Conservation (phyloP, 2,329 filamentous ascomycete genomes). For the Gnomoniopsis smithogilvyi region DNA sequence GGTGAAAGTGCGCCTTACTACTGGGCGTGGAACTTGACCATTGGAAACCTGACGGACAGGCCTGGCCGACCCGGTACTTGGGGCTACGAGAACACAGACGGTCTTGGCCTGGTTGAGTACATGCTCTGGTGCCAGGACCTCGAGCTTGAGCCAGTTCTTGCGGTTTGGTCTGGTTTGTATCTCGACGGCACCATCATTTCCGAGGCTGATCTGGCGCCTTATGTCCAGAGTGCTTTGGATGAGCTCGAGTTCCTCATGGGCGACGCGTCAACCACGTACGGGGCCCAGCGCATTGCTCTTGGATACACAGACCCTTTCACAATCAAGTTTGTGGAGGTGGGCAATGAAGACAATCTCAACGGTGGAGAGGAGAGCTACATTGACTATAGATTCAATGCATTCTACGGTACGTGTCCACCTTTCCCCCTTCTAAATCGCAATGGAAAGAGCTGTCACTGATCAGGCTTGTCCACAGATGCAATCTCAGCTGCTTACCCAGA, state of each 20-base stretch:
- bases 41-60: constrained; percentile 34
- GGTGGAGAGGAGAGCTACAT: constrained; percentile 32
- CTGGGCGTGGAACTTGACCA: constrained; percentile 33
- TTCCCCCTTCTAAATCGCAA: constrained; percentile 34
- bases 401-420: constrained; percentile 33
- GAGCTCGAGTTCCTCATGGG: constrained; percentile 52
- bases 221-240: constrained; percentile 44
- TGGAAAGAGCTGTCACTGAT: constrained; percentile 34
- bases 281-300: constrained; percentile 42
- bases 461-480: constrained; percentile 2
- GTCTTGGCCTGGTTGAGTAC: constrained; percentile 49
- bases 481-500: constrained; percentile 20
- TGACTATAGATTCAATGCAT: constrained; percentile 40
- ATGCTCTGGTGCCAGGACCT: constrained; percentile 26
- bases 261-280: constrained; percentile 38
- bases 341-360: constrained; percentile 51
- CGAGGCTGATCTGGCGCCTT: constrained; percentile 39
- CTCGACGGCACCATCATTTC: constrained; percentile 37
- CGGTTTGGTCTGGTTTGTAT: constrained; percentile 44
- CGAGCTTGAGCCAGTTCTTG: constrained; percentile 29
- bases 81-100: constrained; percentile 41
- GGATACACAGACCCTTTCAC: constrained; percentile 48
- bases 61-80: constrained; percentile 38
- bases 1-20: constrained; percentile 5
- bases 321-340: constrained; percentile 49